phyloP scores from a whole-genome alignment of 768 basidiomycete genomes.

The Lentinula aciculospora region DNA sequence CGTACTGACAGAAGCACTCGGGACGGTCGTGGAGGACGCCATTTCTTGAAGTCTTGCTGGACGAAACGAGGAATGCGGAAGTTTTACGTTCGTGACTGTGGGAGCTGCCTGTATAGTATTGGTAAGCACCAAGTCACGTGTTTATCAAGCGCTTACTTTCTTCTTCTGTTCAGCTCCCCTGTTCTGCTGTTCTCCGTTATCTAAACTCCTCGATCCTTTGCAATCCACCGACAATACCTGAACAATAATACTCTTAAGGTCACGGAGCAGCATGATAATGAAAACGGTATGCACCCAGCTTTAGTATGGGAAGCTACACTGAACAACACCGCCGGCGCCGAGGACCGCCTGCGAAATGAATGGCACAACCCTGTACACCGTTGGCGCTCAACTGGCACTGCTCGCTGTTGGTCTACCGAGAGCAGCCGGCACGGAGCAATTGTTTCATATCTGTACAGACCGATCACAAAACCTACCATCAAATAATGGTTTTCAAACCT shows the following conservation, averaged over 20 bases:
- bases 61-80: not conserved
- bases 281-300: no score
- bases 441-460: not conserved
- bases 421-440: not conserved
- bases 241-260: not conserved
- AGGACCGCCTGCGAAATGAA: not conserved
- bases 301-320: no score
- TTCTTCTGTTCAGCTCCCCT: not conserved
- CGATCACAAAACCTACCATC: not conserved
- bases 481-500: not conserved
- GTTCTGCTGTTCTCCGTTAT: no score
- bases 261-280: no score
- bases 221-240: not conserved
- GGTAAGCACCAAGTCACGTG: not conserved
- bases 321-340: not conserved
- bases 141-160: not conserved
- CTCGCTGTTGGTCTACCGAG: no score
- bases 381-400: not conserved
- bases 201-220: no score
- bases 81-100: not conserved
- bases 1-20: constrained; percentile 51
- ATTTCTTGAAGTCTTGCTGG: constrained; percentile 42
- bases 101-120: not conserved
- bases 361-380: not conserved
- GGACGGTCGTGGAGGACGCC: constrained; percentile 55